Conservation (phyloP, 1,284 basidiomycete genomes). For the Irpex sp. region DNA sequence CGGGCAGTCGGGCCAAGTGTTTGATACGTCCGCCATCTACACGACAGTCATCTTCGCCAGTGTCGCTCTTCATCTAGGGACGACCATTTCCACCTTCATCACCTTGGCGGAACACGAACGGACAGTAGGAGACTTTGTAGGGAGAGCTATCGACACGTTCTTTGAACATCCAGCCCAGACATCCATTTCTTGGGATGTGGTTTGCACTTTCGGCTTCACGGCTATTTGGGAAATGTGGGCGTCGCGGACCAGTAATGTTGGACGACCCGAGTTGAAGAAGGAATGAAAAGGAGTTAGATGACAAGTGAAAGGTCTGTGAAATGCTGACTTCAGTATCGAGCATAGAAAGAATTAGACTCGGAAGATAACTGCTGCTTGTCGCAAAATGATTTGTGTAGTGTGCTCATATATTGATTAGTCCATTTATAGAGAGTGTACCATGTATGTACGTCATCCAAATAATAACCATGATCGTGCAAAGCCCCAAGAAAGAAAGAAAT, state of each 20-base stretch:
- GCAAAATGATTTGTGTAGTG: no score
- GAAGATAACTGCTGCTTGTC: no score
- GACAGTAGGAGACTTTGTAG: conserved; percentile 18
- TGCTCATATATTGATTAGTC: no score
- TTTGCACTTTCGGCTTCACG: conserved; percentile 51
- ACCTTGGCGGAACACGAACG: conserved; percentile 9
- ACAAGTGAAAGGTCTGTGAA: no score
- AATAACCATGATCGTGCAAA: background rate
- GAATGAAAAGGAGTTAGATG: no score
- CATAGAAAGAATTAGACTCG: no score
- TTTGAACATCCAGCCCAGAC: conserved; percentile 61
- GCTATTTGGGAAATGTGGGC: conserved; percentile 29
- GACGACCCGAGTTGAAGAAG: no score
- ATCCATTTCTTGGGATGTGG: conserved; percentile 63
- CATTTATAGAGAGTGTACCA: no score
- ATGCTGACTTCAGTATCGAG: no score
- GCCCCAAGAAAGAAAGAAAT: background rate
- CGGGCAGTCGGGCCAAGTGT: conserved; percentile 12
- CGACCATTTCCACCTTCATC: conserved; percentile 27
- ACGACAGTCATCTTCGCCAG: conserved; percentile 32
- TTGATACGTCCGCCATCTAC: conserved; percentile 33
- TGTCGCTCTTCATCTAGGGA: conserved; percentile 32
- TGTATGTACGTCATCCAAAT: no score
- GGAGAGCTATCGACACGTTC: conserved; percentile 29
- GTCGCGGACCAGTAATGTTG: no score